Percentiles rank a stretch among this genome's conserved stretches.
These are phyloP conservation scores for Bipolaris zeicola DNA, from an alignment of 2,329 filamentous ascomycete genomes.

Conservation along the genomic window DNA sequence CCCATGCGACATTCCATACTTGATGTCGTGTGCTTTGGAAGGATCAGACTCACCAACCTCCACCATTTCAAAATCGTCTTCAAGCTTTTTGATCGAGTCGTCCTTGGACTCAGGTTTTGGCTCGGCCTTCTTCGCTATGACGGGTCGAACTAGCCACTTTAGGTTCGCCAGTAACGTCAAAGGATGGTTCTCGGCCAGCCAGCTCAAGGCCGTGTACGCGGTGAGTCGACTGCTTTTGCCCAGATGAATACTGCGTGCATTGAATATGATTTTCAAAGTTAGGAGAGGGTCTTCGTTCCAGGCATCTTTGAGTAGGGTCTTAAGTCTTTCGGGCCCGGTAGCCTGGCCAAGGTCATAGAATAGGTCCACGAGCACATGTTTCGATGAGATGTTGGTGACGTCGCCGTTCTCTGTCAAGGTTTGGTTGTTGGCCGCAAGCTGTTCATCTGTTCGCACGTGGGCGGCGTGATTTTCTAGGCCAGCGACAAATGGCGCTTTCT, in stretches of 20 bases:
- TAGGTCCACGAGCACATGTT: conserved; percentile 57
- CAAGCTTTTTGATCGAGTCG: conserved; percentile 14
- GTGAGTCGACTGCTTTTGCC: conserved; percentile 58
- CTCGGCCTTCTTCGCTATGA: conserved; percentile 60
- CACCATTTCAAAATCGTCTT: conserved; percentile 51
- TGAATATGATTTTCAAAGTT: conserved; percentile 66
- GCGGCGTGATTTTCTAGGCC: conserved; percentile 26
- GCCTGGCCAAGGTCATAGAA: conserved; percentile 59
- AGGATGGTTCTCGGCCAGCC: conserved; percentile 62
- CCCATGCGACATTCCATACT: conserved; percentile 58
- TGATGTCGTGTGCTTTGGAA: conserved; percentile 34
- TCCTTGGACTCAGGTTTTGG: conserved; percentile 2
- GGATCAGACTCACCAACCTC: conserved; percentile 46
- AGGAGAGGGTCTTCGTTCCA: conserved; percentile 57
- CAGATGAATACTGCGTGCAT: conserved; percentile 64
- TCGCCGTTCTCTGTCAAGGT: conserved; percentile 61
- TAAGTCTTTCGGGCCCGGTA: conserved; percentile 46
- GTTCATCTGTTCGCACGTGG: conserved; percentile 14
- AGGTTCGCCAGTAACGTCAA: conserved; percentile 61
- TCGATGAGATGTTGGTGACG: conserved; percentile 56
- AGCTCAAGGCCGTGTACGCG: conserved; percentile 62
- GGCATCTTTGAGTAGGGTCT: conserved; percentile 53
- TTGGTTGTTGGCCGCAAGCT: conserved; percentile 46
- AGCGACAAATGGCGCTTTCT: conserved; percentile 29
- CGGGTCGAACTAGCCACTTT: conserved; percentile 60